Evolutionary conservation across 768 basidiomycete species (phyloP).

Genomic region (Dioszegia hungarica): DNA sequence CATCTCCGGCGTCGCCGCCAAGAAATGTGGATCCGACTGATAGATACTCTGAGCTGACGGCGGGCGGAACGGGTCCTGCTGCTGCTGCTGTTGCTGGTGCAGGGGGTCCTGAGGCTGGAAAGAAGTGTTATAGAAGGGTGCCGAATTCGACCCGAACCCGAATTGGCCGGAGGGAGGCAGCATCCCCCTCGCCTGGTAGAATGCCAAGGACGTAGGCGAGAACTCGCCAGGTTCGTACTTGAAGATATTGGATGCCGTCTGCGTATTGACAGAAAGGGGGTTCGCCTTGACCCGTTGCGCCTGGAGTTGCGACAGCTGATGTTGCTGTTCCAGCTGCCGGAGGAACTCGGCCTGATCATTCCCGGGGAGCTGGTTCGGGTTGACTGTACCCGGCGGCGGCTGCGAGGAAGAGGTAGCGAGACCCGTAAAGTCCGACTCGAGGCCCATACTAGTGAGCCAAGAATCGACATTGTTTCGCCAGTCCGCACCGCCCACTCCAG

Average conservation of each 20-base stretch:
- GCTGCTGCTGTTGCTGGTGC: background rate
- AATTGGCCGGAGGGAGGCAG: background rate
- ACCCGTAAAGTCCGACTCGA: too few relatives aligned
- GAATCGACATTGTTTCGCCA: slow-evolving; percentile 29
- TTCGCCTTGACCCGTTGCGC: slow-evolving; percentile 10
- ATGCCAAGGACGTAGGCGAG: slow-evolving; percentile 40
- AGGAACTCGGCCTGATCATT: slow-evolving; percentile 17
- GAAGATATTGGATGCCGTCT: slow-evolving; percentile 9
- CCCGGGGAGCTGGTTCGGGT: slow-evolving; percentile 33
- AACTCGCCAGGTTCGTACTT: slow-evolving; percentile 35
- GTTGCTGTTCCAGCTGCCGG: slow-evolving; percentile 15
- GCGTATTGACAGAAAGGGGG: slow-evolving; percentile 7
- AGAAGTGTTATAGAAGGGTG: slow-evolving; percentile 26
- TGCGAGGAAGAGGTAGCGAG: background rate
- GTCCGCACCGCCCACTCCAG: slow-evolving; percentile 1
- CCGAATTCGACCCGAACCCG: slow-evolving; percentile 10
- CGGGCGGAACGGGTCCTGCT: background rate
- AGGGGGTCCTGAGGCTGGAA: slow-evolving; percentile 10
- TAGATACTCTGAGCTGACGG: background rate
- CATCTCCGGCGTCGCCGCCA: background rate
- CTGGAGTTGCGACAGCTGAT: slow-evolving; percentile 31
- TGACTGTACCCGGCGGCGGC: slow-evolving; percentile 15
- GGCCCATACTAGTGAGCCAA: slow-evolving; percentile 15
- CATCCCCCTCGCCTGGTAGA: slow-evolving; percentile 35
- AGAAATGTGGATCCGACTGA: background rate